Evolutionary conservation across 306 rosid genomes (phyloP).

Genomic region (Mucuna pruriens): DNA sequence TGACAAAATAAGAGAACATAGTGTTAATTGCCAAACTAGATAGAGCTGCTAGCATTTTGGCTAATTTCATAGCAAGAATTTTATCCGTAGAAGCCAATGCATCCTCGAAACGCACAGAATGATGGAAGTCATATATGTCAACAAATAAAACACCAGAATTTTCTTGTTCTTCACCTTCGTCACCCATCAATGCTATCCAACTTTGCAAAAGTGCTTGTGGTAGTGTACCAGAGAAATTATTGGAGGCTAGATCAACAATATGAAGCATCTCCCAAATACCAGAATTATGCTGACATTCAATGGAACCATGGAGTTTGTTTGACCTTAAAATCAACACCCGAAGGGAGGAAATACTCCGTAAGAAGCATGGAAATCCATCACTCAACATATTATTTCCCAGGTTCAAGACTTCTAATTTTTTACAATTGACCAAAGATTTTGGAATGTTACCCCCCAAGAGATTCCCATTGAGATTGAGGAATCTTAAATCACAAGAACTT

Average conservation of each 20-base stretch:
- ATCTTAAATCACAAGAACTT: neutral
- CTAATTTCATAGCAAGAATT: neutral
- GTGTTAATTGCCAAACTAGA: neutral
- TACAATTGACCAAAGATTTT: neutral
- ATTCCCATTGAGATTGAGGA: conserved; percentile 13
- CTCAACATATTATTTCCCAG: conserved; percentile 19
- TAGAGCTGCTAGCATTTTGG: neutral
- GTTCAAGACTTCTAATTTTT: conserved; percentile 10
- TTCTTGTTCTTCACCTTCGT: neutral
- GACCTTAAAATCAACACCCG: neutral
- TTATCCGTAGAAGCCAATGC: neutral
- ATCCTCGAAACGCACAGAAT: neutral
- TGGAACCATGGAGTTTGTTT: neutral
- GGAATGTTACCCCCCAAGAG: neutral
- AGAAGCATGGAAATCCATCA: conserved; percentile 37
- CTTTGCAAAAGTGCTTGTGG: neutral
- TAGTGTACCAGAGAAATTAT: conserved; percentile 40
- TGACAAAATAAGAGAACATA: neutral
- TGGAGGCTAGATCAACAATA: conserved; percentile 38
- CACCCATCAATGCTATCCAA: conserved; percentile 37
- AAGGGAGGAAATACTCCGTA: neutral
- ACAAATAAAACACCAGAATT: neutral
- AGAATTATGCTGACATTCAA: neutral
- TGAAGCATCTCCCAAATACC: conserved; percentile 15
- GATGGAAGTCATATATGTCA: neutral